Conservation (phyloP, 768 basidiomycete genomes). For the Tylopilus vinaceipallidus region DNA sequence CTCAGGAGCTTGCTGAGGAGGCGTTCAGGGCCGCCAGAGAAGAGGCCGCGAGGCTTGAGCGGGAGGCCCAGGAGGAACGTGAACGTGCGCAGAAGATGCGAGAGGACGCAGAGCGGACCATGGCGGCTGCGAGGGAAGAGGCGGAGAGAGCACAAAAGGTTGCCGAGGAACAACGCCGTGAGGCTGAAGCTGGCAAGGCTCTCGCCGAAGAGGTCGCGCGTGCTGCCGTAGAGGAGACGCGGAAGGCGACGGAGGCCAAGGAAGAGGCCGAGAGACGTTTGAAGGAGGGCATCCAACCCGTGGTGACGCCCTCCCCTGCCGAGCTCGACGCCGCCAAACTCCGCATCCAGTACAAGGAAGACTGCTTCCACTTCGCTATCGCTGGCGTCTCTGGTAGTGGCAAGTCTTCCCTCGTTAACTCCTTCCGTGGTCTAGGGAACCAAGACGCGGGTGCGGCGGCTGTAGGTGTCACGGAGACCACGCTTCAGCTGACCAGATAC, state of each 20-base stretch:
- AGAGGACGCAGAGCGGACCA: conserved; percentile 4
- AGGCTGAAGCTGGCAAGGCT: conserved; percentile 8
- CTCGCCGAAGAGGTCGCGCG: conserved; percentile 8
- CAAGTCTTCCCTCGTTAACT: conserved; percentile 38
- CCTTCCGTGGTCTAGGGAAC: conserved; percentile 32
- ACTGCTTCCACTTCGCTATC: conserved; percentile 33
- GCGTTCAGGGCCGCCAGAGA: conserved; percentile 3
- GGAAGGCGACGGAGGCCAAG: conserved; percentile 8
- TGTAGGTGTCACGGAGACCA: conserved; percentile 21
- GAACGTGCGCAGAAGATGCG: neutral
- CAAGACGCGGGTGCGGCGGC: conserved; percentile 15
- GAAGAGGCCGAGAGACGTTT: conserved; percentile 13
- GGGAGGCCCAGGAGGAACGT: conserved; percentile 5
- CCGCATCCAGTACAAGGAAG: conserved; percentile 25
- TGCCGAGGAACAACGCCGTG: conserved; percentile 12
- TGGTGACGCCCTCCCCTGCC: conserved; percentile 10
- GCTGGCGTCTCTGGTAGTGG: conserved; percentile 36
- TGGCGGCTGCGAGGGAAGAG: conserved; percentile 10
- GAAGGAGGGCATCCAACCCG: conserved; percentile 26
- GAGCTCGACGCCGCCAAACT: conserved; percentile 16
- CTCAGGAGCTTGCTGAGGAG: conserved; percentile 4
- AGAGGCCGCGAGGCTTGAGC: conserved; percentile 4
- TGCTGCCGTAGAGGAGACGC: conserved; percentile 14
- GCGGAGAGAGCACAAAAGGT: conserved; percentile 2
- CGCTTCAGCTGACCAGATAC: conserved; percentile 13